A percentile compares a stretch with the other conserved stretches of the same genome.
Evolutionary conservation across 148 eudicot species (phyloP).

Genomic region (Fagopyrum homotropicum): DNA sequence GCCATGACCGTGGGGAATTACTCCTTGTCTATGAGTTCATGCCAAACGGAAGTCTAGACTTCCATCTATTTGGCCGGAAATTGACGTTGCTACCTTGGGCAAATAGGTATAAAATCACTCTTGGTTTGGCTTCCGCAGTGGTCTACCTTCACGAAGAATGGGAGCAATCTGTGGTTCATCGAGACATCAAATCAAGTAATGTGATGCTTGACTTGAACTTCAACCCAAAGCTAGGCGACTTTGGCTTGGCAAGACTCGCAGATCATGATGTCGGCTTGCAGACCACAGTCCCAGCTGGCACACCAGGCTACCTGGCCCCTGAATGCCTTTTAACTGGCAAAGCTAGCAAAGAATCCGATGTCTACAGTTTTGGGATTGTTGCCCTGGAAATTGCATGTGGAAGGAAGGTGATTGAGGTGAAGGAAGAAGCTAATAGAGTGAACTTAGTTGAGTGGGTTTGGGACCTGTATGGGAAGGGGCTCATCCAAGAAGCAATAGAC

Average conservation of each 20-base stretch:
- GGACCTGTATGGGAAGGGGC: constrained; percentile 32
- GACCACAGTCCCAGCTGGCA: constrained; percentile 11
- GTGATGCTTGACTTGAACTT: constrained; percentile 19
- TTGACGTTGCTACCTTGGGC: constrained; percentile 27
- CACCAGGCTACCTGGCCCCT: constrained; percentile 15
- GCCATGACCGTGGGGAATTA: constrained; percentile 25
- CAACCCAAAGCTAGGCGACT: constrained; percentile 19
- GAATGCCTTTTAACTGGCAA: background rate
- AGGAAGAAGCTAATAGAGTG: constrained; percentile 6
- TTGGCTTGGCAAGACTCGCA: constrained; percentile 19
- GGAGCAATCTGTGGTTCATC: constrained; percentile 21
- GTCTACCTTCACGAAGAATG: constrained; percentile 16
- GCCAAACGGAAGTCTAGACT: constrained; percentile 44
- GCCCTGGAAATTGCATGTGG: constrained; percentile 41
- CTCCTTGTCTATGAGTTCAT: constrained; percentile 39
- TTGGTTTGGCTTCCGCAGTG: constrained; percentile 16
- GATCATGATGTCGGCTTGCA: constrained; percentile 10
- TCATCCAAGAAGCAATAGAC: constrained; percentile 27
- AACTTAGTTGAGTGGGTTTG: constrained; percentile 41
- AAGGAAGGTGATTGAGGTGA: constrained; percentile 20
- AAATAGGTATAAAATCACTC: constrained; percentile 22
- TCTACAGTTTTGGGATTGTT: constrained; percentile 13
- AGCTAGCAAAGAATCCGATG: constrained; percentile 9
- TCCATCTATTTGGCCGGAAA: constrained; percentile 30
- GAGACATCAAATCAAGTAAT: constrained; percentile 21